phyloP scores from a whole-genome alignment of 352 stramenopile genomes.

The Pythium angustatum region DNA sequence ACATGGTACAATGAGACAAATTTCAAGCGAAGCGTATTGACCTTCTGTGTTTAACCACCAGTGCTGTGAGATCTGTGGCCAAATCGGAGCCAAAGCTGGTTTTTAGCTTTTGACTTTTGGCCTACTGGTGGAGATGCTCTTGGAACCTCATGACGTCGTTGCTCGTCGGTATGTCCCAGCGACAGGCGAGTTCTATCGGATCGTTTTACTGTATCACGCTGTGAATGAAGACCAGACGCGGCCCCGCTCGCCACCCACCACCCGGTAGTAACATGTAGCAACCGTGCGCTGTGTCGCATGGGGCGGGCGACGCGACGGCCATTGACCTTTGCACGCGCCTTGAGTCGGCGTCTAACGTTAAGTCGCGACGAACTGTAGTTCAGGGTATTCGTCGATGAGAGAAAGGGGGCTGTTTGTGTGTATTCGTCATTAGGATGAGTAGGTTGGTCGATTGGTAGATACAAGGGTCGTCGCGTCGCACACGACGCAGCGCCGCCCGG shows the following conservation, averaged over 20 bases:
- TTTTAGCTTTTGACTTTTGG: too few species aligned
- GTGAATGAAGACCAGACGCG: neutral
- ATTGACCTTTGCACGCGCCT: neutral
- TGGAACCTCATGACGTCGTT: too few species aligned
- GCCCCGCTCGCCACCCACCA: neutral
- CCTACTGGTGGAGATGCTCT: too few species aligned
- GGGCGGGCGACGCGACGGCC: neutral
- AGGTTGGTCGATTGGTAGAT: neutral
- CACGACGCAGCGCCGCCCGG: neutral
- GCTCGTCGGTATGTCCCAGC: too few species aligned
- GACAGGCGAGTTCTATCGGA: too few species aligned
- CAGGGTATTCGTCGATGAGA: neutral
- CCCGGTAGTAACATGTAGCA: conserved; percentile 2
- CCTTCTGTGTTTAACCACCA: too few species aligned
- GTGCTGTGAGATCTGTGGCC: too few species aligned
- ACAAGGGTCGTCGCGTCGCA: neutral
- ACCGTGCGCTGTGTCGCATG: neutral
- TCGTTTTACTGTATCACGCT: too few species aligned
- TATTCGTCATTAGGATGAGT: neutral
- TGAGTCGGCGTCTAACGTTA: neutral
- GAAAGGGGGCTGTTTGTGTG: neutral
- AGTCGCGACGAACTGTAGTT: neutral
- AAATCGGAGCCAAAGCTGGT: too few species aligned
- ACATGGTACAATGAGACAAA: too few species aligned
- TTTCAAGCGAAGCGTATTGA: too few species aligned